Conservation (phyloP, 345 rosid genomes). For the Hypericum androsaemum region DNA sequence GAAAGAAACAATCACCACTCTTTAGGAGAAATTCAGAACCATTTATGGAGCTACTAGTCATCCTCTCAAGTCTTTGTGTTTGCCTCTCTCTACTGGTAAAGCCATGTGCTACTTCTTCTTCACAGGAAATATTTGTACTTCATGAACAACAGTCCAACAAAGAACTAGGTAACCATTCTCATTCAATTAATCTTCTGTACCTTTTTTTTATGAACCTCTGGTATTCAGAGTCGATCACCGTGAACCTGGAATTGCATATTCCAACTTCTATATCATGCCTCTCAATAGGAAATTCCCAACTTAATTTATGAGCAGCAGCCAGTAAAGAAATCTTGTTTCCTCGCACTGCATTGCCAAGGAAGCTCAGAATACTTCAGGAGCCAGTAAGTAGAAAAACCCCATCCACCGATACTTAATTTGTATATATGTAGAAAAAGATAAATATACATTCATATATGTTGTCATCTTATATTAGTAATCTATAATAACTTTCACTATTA, state of each 20-base stretch:
- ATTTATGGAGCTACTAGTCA: constrained; percentile 14
- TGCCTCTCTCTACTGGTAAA: constrained; percentile 6
- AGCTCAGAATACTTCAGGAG: constrained; percentile 27
- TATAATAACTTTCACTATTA: background rate
- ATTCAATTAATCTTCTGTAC: background rate
- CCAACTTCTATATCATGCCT: too few species aligned
- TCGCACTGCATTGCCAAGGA: constrained; percentile 26
- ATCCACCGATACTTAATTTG: background rate
- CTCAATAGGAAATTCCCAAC: too few species aligned
- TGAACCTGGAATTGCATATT: background rate
- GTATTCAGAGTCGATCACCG: background rate
- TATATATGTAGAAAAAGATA: too few species aligned
- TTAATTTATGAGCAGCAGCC: constrained; percentile 5
- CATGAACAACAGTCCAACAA: constrained; percentile 6
- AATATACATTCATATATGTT: too few species aligned
- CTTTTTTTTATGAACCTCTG: background rate
- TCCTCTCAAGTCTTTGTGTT: constrained; percentile 13
- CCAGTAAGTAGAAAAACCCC: constrained; percentile 11
- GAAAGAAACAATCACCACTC: background rate
- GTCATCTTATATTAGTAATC: too few species aligned
- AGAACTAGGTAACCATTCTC: constrained; percentile 7
- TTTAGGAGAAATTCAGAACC: background rate
- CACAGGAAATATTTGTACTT: background rate
- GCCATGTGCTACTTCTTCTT: constrained; percentile 11
- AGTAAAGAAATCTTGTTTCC: constrained; percentile 5